A percentile compares a stretch with the other conserved stretches of the same genome.
These are phyloP conservation scores for Malus orientalis DNA, from an alignment of 306 rosid species.

Conservation along the genomic window DNA sequence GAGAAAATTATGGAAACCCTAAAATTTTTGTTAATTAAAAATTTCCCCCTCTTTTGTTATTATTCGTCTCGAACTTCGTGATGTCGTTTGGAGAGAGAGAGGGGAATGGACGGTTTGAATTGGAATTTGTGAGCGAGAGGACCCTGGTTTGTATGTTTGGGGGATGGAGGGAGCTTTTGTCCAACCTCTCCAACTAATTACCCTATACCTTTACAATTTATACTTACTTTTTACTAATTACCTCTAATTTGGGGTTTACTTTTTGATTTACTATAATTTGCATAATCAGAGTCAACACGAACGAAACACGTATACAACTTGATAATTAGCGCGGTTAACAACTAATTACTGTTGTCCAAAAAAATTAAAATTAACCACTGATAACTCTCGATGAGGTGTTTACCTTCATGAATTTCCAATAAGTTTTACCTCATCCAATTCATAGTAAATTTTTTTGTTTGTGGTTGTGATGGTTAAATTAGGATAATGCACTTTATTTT, in stretches of 20 bases:
- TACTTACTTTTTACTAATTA: background rate
- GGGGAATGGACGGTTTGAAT: conserved; percentile 4
- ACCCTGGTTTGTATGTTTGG: background rate
- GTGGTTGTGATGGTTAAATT: background rate
- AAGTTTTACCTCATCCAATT: background rate
- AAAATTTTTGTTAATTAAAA: background rate
- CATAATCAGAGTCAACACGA: background rate
- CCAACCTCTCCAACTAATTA: conserved; percentile 9
- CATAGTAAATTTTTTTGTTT: background rate
- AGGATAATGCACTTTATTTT: background rate
- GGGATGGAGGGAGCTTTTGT: conserved; percentile 11
- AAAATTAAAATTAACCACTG: too few relatives aligned
- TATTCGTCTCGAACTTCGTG: conserved; percentile 20
- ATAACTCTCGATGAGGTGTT: background rate
- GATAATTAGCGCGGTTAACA: background rate
- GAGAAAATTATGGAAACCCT: conserved; percentile 34
- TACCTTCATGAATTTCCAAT: background rate
- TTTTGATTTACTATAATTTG: background rate
- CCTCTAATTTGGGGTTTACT: background rate
- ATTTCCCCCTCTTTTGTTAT: too few relatives aligned
- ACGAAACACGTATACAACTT: background rate
- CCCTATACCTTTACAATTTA: background rate
- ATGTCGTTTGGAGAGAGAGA: background rate
- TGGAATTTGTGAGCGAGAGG: background rate
- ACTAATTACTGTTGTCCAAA: background rate